Base-by-base conservation (phyloP, 805 yeast genomes). In the Saccharomycopsis sp. region DNA sequence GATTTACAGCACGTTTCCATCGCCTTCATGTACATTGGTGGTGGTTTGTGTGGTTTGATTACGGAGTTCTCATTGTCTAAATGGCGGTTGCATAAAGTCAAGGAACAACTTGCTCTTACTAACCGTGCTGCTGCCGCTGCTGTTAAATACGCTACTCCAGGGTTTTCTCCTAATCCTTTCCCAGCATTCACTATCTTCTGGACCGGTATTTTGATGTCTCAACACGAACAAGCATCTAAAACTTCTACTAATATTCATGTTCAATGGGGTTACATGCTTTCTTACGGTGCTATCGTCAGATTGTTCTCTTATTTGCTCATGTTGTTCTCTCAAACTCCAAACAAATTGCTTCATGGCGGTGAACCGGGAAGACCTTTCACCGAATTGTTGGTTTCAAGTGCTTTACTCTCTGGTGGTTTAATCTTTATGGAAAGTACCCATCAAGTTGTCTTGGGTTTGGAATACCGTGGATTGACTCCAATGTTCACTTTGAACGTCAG, bases 181-280 rank as follows among this genome's bases (percentile, higher is more conserved):
- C 97, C 98, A 2, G 84, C 89, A 1, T 81, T 94, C 64, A 90
- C 96, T 1, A 88, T 94, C 38, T 94, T 89, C 73, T 94, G 97
- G 96, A 94, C 98, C 1, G 99, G 99, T 29, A 79, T 86, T 14
- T 77, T 94, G 62, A 94, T 94, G 99, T 91, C 97, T 1, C 89
- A 87, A 71, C 99, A 94, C 72, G 84, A 83, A 47, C 99, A 94
- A 72, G 87, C 92, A 3, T 85, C 94, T 0, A 75, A 70, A 56
- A 78, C 87, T 35, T 85, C 97, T 1, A 90, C 97, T 1, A 75
- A 72, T 17, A 81, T 94, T 62, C 99, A 94, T 70, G 74, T 80
- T 56, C 97, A 91, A 72, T 94, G 99, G 99, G 99, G 99, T 5
- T 78, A 80, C 59, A 72, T 94, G 67, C 77, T 94, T 59, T 80